These are phyloP conservation scores for Aschersonia sp. DNA, from an alignment of 2,329 filamentous ascomycete genomes.

Conservation along the genomic window DNA sequence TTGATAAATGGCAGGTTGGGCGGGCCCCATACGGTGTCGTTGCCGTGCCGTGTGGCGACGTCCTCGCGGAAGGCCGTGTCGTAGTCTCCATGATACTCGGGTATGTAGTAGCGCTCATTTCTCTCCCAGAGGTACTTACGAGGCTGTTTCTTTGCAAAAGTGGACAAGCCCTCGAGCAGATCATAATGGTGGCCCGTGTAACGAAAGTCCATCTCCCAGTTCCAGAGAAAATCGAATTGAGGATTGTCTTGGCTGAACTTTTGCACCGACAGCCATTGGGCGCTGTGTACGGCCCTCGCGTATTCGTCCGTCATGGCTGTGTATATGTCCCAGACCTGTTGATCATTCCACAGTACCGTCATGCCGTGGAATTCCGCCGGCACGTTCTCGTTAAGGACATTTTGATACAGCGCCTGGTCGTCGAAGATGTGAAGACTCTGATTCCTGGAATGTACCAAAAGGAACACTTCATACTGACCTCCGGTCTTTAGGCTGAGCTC, in stretches of 20 bases:
- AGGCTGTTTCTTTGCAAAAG: constrained; percentile 53
- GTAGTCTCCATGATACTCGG: constrained; percentile 51
- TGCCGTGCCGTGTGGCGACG: constrained; percentile 38
- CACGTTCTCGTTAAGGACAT: constrained; percentile 45
- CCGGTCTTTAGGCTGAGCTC: constrained; percentile 65
- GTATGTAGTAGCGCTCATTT: constrained; percentile 59
- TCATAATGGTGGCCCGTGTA: constrained; percentile 75
- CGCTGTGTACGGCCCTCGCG: constrained; percentile 38
- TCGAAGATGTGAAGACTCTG: constrained; percentile 41
- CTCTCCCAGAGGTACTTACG: constrained; percentile 63
- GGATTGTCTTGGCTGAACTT: constrained; percentile 64
- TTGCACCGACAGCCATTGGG: constrained; percentile 60
- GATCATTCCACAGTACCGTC: constrained; percentile 60
- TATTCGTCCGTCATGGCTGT: constrained; percentile 52
- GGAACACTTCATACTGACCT: constrained; percentile 67
- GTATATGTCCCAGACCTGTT: constrained; percentile 65
- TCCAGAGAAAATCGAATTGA: constrained; percentile 73
- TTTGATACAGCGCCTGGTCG: constrained; percentile 42
- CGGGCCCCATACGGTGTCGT: constrained; percentile 53
- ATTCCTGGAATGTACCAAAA: constrained; percentile 68
- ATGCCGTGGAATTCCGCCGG: constrained; percentile 58
- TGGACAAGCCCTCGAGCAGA: constrained; percentile 49
- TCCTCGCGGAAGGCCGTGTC: constrained; percentile 50
- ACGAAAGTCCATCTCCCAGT: constrained; percentile 75
- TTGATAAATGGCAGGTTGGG: constrained; percentile 42